These are phyloP conservation scores for Globisporangium paddicum DNA, from an alignment of 352 stramenopile species.

Conservation along the genomic window DNA sequence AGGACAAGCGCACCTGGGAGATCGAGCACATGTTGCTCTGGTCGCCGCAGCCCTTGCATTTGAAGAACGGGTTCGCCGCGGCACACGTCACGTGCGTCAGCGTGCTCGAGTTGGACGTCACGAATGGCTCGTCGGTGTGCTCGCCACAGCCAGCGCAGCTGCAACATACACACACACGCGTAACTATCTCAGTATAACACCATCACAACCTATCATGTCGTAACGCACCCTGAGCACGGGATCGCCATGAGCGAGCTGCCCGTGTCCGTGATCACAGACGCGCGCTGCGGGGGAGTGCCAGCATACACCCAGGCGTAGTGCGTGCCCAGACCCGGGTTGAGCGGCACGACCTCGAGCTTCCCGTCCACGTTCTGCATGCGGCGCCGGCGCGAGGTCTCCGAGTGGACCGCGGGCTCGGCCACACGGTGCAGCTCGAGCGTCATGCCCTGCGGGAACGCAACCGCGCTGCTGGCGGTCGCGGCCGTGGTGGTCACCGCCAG, in stretches of 20 bases:
- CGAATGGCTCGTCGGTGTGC: slow-evolving; percentile 75
- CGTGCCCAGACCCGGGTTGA: slow-evolving; percentile 71
- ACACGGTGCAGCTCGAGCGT: slow-evolving; percentile 43
- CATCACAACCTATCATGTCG: neutral
- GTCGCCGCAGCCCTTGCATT: slow-evolving; percentile 41
- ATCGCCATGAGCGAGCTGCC: slow-evolving; percentile 78
- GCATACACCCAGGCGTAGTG: slow-evolving; percentile 86
- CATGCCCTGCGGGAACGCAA: slow-evolving; percentile 14
- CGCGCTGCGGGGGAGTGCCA: slow-evolving; percentile 71
- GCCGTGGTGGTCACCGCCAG: neutral
- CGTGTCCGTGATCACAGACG: slow-evolving; percentile 81
- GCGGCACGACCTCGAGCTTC: slow-evolving; percentile 49
- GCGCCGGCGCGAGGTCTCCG: slow-evolving; percentile 42
- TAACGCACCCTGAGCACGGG: slow-evolving; percentile 62
- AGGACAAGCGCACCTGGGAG: slow-evolving; percentile 50
- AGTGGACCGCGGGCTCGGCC: slow-evolving; percentile 1
- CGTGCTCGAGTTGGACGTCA: slow-evolving; percentile 53
- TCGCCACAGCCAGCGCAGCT: slow-evolving; percentile 60
- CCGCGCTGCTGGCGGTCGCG: neutral
- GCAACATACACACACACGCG: neutral
- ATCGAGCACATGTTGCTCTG: slow-evolving; percentile 50
- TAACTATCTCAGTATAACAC: too few relatives aligned
- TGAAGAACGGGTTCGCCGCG: slow-evolving; percentile 37
- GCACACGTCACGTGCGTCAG: slow-evolving; percentile 65
- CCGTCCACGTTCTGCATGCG: slow-evolving; percentile 24